phyloP scores from a whole-genome alignment of 2,329 filamentous ascomycete species.

The Xylaria sp. region DNA sequence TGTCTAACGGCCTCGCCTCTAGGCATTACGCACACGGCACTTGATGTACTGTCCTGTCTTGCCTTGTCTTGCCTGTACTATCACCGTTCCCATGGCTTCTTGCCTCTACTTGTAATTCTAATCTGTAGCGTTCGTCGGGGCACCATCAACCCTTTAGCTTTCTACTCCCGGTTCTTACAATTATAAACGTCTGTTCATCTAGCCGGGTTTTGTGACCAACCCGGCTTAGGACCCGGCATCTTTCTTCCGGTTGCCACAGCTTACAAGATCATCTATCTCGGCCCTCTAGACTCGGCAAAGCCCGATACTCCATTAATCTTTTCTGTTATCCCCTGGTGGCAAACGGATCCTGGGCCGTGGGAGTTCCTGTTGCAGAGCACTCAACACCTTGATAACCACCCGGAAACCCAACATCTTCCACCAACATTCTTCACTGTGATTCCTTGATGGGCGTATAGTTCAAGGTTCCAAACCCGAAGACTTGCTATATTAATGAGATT shows the following conservation, averaged over 20 bases:
- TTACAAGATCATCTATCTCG: conserved; percentile 3
- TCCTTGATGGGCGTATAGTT: neutral
- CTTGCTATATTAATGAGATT: neutral
- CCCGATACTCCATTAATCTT: neutral
- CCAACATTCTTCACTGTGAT: neutral
- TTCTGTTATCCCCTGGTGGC: neutral
- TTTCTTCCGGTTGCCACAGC: neutral
- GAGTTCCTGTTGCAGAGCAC: neutral
- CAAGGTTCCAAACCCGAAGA: neutral
- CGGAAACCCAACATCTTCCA: too few species aligned
- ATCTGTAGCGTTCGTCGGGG: conserved; percentile 17
- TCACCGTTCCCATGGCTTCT: neutral
- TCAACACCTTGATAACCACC: neutral
- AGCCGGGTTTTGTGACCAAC: neutral
- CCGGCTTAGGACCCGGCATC: neutral
- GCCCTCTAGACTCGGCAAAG: conserved; percentile 1
- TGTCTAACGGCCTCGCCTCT: conserved; percentile 8
- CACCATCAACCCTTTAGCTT: neutral
- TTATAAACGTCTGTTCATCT: conserved; percentile 13
- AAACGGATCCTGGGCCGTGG: neutral
- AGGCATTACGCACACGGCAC: conserved; percentile 10
- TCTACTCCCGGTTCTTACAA: neutral
- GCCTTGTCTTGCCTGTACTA: conserved; percentile 6
- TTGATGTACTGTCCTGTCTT: neutral
- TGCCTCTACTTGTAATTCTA: conserved; percentile 18